Conservation (phyloP, 2,329 filamentous ascomycete genomes). For the Endothia cerciana region DNA sequence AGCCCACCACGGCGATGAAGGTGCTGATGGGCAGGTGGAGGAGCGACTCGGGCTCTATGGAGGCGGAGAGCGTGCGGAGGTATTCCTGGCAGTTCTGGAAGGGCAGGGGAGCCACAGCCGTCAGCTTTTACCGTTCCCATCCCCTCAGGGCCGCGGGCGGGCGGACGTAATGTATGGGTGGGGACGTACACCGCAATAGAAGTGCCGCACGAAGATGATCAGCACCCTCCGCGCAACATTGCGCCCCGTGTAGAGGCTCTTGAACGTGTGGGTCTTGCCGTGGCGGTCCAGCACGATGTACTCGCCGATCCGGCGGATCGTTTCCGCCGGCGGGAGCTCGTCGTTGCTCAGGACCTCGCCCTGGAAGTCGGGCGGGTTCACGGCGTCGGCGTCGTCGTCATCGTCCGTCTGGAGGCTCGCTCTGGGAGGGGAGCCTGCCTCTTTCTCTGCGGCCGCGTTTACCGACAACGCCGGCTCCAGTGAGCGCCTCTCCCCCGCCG, state of each 20-base stretch:
- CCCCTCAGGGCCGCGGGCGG: background rate
- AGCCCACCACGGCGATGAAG: conserved; percentile 72
- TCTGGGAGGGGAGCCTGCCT: conserved; percentile 12
- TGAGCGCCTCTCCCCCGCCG: background rate
- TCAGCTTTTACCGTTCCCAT: background rate
- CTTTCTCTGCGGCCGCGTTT: conserved; percentile 16
- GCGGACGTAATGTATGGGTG: background rate
- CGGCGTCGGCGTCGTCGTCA: conserved; percentile 31
- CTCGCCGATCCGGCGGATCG: conserved; percentile 55
- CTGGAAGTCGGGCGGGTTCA: conserved; percentile 52
- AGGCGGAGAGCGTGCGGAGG: conserved; percentile 62
- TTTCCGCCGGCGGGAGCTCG: conserved; percentile 54
- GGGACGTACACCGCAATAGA: conserved; percentile 74
- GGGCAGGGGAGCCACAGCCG: background rate
- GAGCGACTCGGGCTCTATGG: conserved; percentile 57
- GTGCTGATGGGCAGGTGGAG: conserved; percentile 58
- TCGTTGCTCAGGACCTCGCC: conserved; percentile 61
- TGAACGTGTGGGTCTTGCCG: conserved; percentile 64
- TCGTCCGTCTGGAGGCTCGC: conserved; percentile 23
- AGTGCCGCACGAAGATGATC: conserved; percentile 76
- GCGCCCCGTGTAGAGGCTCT: conserved; percentile 62
- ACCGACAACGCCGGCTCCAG: conserved; percentile 12
- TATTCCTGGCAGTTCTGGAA: conserved; percentile 76
- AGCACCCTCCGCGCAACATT: conserved; percentile 62
- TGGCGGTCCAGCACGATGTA: conserved; percentile 64